Conservation (phyloP, 345 rosid genomes). For the Diplotaxis tenuifolia region DNA sequence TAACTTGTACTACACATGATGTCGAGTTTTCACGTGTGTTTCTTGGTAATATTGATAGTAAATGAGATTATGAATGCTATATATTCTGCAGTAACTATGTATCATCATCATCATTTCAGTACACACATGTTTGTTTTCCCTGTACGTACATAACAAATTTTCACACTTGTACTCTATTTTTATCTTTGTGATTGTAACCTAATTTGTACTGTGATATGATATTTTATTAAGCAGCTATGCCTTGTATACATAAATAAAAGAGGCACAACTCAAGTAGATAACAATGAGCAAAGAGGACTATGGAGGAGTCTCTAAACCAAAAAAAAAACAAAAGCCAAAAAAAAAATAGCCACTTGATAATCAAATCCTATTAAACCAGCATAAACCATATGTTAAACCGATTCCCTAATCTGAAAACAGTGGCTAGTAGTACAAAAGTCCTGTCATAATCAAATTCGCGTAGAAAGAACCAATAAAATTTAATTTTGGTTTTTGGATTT, state of each 20-base stretch:
- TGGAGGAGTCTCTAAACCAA: neutral
- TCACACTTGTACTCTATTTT: neutral
- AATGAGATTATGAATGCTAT: too few relatives aligned
- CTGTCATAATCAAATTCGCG: neutral
- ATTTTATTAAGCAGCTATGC: neutral
- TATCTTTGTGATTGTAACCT: neutral
- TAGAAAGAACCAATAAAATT: neutral
- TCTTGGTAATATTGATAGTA: neutral
- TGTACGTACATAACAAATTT: neutral
- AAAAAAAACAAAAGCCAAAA: neutral
- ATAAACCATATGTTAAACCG: neutral
- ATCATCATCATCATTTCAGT: neutral
- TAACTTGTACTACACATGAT: too few relatives aligned
- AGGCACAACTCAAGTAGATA: neutral
- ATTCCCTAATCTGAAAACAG: neutral
- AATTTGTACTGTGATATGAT: neutral
- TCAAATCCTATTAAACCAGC: neutral
- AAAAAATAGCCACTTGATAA: neutral
- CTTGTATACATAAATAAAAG: neutral
- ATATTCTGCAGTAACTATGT: too few relatives aligned
- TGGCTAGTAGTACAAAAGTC: neutral
- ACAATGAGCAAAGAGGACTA: neutral
- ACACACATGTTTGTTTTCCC: neutral
- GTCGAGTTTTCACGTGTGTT: neutral
- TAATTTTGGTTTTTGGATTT: neutral